Evolutionary conservation across 108 stramenopile genomes (phyloP).

Genomic region (Cyclotella choctawhatcheeana): DNA sequence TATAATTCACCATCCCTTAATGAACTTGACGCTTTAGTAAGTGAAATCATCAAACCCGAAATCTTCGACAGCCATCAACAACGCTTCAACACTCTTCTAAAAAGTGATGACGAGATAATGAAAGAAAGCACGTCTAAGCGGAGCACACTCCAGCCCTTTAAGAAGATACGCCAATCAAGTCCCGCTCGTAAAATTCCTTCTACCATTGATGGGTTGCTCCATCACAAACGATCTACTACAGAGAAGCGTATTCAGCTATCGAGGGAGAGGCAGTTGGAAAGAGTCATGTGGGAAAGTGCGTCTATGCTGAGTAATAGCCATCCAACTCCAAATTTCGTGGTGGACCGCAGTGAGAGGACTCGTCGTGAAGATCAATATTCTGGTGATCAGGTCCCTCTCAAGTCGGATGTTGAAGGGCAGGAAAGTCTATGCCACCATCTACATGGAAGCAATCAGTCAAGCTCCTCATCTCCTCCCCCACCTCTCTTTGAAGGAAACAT

Average conservation of each 20-base stretch:
- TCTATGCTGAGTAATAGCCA: constrained; percentile 60
- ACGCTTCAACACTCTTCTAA: neutral
- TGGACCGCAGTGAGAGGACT: constrained; percentile 41
- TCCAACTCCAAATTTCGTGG: constrained; percentile 69
- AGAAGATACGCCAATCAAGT: constrained; percentile 13
- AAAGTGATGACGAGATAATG: neutral
- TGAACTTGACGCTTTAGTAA: constrained; percentile 32
- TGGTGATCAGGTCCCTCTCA: neutral
- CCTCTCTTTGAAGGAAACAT: constrained; percentile 79
- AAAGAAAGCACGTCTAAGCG: neutral
- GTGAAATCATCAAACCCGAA: constrained; percentile 30
- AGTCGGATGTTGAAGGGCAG: neutral
- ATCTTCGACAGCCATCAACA: constrained; percentile 21
- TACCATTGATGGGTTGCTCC: constrained; percentile 16
- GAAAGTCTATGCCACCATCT: neutral
- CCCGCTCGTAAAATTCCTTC: neutral
- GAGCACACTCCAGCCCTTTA: constrained; percentile 20
- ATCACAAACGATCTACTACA: constrained; percentile 1
- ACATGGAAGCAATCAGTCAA: constrained; percentile 6
- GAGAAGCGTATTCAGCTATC: constrained; percentile 1
- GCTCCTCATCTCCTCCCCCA: constrained; percentile 23
- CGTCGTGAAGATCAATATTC: constrained; percentile 15
- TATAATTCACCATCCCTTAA: constrained; percentile 10
- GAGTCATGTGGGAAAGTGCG: constrained; percentile 68
- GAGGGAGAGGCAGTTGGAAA: constrained; percentile 49